These are phyloP conservation scores for Microdochium nivale DNA, from an alignment of 2,329 filamentous ascomycete genomes.

Conservation along the genomic window DNA sequence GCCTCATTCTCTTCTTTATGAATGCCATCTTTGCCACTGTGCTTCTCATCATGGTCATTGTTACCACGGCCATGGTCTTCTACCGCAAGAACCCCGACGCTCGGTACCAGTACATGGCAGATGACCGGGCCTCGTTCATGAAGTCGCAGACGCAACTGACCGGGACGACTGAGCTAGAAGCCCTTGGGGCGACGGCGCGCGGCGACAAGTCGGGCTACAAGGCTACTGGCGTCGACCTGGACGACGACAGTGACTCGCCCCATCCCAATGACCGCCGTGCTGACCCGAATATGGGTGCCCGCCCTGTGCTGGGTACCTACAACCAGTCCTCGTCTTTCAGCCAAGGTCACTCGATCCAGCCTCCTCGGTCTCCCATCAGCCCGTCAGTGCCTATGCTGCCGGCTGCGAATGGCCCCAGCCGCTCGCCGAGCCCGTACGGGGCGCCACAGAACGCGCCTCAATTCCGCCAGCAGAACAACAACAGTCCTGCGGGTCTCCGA, in stretches of 20 bases:
- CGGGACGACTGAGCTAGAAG: constrained; percentile 69
- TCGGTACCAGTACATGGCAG: constrained; percentile 81
- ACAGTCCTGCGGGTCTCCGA: constrained; percentile 29
- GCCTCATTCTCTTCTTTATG: constrained; percentile 73
- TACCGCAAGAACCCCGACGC: constrained; percentile 80
- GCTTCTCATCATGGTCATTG: constrained; percentile 68
- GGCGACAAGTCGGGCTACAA: constrained; percentile 54
- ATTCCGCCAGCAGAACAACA: constrained; percentile 29
- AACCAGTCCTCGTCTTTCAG: constrained; percentile 5
- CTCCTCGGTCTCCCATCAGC: constrained; percentile 36
- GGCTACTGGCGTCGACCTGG: constrained; percentile 53
- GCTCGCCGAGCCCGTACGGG: constrained; percentile 20
- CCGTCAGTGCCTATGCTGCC: constrained; percentile 44
- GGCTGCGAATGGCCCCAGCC: constrained; percentile 17
- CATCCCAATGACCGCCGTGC: constrained; percentile 40
- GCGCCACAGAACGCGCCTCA: constrained; percentile 18
- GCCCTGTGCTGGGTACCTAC: constrained; percentile 1
- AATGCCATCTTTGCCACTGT: constrained; percentile 72
- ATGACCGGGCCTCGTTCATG: constrained; percentile 84
- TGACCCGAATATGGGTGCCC: constrained; percentile 12
- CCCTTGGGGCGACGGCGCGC: constrained; percentile 71
- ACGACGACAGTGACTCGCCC: constrained; percentile 61
- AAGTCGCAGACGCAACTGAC: constrained; percentile 72
- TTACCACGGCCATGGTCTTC: constrained; percentile 56
- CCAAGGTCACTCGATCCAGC: constrained; percentile 16